These are phyloP conservation scores for Cubamyces lactineus DNA, from an alignment of 768 basidiomycete genomes.

Conservation along the genomic window DNA sequence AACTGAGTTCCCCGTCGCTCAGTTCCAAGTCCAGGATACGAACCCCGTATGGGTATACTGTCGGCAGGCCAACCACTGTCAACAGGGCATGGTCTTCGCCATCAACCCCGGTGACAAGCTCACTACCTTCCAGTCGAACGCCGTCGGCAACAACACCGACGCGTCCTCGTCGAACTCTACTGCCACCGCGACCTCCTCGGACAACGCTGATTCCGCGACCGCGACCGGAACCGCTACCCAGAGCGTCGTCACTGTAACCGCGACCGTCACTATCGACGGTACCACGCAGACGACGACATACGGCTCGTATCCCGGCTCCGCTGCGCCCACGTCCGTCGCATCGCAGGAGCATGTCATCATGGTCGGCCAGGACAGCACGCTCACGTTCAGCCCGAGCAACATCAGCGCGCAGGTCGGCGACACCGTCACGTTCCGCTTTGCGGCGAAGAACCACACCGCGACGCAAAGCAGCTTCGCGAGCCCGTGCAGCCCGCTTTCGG, in stretches of 20 bases:
- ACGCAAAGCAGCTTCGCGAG: constrained; percentile 42
- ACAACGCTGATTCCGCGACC: constrained; percentile 4
- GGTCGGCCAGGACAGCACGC: constrained; percentile 33
- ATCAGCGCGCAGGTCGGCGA: constrained; percentile 42
- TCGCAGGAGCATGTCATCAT: constrained; percentile 37
- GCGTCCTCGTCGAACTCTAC: background rate
- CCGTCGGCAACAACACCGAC: constrained; percentile 39
- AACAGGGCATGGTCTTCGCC: constrained; percentile 67
- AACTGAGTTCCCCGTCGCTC: constrained; percentile 49
- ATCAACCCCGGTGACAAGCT: constrained; percentile 62
- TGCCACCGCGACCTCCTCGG: constrained; percentile 17
- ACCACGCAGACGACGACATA: constrained; percentile 40
- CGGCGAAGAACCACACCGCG: constrained; percentile 43
- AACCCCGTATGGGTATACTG: constrained; percentile 65
- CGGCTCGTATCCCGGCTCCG: constrained; percentile 37
- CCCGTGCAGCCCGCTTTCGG: constrained; percentile 43
- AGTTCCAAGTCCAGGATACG: constrained; percentile 44
- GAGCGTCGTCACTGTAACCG: constrained; percentile 39
- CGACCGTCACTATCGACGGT: constrained; percentile 41
- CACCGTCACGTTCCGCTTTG: constrained; percentile 45
- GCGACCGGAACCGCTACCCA: constrained; percentile 38
- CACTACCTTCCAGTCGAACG: constrained; percentile 56
- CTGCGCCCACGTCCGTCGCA: constrained; percentile 39
- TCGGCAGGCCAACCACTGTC: constrained; percentile 57
- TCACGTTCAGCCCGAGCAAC: constrained; percentile 38